Percentiles rank a stretch among this genome's conserved stretches.
Evolutionary conservation across 345 rosid genomes (phyloP).

Genomic region (Rhizophora apiculata): DNA sequence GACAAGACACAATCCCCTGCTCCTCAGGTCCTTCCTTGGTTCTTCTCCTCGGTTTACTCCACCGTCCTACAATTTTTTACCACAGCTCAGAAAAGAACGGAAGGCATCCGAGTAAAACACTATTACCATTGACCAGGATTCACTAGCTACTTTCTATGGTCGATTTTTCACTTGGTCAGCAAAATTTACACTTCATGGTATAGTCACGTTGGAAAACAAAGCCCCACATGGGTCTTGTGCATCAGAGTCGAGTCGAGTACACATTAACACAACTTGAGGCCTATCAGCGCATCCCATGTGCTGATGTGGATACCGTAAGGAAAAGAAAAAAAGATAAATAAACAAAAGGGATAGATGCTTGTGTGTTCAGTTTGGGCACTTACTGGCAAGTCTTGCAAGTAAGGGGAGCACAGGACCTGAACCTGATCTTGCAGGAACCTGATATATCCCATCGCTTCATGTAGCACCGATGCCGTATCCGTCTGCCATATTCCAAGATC

Average conservation of each 20-base stretch:
- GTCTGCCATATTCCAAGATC: conserved; percentile 50
- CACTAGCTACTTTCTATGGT: not conserved
- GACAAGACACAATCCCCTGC: conserved; percentile 81
- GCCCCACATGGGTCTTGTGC: too few species aligned
- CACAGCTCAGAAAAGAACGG: not conserved
- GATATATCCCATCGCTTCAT: conserved; percentile 97
- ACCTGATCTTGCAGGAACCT: conserved; percentile 90
- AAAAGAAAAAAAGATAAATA: not conserved
- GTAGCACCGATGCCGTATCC: conserved; percentile 90
- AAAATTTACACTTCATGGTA: too few species aligned
- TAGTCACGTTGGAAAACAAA: too few species aligned
- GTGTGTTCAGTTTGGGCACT: conserved; percentile 13
- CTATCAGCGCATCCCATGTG: not conserved
- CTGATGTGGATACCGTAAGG: not conserved
- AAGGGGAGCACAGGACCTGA: conserved; percentile 81
- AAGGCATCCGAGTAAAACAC: not conserved
- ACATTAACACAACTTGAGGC: not conserved
- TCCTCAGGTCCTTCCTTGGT: conserved; percentile 44
- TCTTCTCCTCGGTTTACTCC: conserved; percentile 39
- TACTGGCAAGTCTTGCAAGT: conserved; percentile 50
- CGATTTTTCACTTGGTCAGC: not conserved
- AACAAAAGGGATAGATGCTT: not conserved
- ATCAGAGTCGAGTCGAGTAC: too few species aligned
- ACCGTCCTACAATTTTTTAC: conserved; percentile 31
- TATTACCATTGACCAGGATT: not conserved